Evolutionary conservation across 2,329 filamentous ascomycete genomes (phyloP), one percentile per base, ranked within the genome.

Genomic region (Aspergillus quadrilineatus): DNA sequence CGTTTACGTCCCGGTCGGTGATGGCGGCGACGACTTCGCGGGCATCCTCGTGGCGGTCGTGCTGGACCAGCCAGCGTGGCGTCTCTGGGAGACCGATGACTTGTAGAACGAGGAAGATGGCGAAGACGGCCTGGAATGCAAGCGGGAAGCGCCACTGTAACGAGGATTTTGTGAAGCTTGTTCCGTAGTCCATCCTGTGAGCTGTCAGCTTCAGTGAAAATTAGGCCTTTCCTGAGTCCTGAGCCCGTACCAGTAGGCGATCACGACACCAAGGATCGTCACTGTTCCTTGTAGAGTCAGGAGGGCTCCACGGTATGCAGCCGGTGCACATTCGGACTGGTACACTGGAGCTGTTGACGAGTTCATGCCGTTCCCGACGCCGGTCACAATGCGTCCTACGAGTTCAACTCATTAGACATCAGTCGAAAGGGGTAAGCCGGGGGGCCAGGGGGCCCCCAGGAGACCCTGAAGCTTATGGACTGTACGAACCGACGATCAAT

Each of bases 341-440:
- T 68, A 75, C 0, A 67, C 63, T 1, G 63, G 63, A 0, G 63
- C 65, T 0, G 65, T 67, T 3, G 62, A 65, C 4, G 61, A 65
- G 50, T 67, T 67, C 60, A 65, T 64, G n/a, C 65, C 63, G 17
- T 65, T 66, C 0, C 65, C 63, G 65, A 81, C 64, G 0, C 78
- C 78, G 0, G 78, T 79, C 14, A 80, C 68, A 53, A 80, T 77
- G 7, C 79, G 67, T 0, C 77, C 44, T 46, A 30, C 6, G 12
- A 26, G 5, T 6, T 45, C 14, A 45, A 26, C 42, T 12, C 9
- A 43, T 8, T 45, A 6, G 26, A 8, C 14, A 6, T 6, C 7
- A 32, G 22, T n/a, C n/a, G 1, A 8, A 7, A 15, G 15, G 22
- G 22, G 22, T 4, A 22, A 22, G 22, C 22, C 22, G 2, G 3